Evolutionary conservation across 148 eudicot species (phyloP).

Genomic region (Rhododendron williamsianum): DNA sequence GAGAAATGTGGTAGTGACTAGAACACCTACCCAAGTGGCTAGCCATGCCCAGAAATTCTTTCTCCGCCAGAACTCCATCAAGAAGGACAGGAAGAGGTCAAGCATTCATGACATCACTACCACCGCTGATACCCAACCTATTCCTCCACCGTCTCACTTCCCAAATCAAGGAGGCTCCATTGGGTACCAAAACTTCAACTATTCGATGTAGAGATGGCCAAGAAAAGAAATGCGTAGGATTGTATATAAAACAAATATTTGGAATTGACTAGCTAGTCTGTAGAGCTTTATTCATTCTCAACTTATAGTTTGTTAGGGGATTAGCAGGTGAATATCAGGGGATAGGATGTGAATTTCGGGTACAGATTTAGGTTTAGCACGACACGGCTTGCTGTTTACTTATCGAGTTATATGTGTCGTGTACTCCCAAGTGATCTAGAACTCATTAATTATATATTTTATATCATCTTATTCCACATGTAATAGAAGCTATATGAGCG

Average conservation of each 20-base stretch:
- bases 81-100: constrained; percentile 63
- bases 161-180: constrained; percentile 28
- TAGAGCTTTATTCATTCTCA: constrained; percentile 11
- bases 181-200: constrained; percentile 27
- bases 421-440: background rate
- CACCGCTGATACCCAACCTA: constrained; percentile 24
- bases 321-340: constrained; percentile 7
- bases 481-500: background rate
- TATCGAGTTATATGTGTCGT: background rate
- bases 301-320: constrained; percentile 8
- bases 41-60: constrained; percentile 69
- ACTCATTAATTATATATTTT: background rate
- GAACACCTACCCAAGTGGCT: constrained; percentile 70
- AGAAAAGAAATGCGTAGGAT: background rate
- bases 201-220: constrained; percentile 15
- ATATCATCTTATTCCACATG: background rate
- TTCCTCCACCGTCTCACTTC: constrained; percentile 30
- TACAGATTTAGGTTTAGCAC: constrained; percentile 1
- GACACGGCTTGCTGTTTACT: background rate
- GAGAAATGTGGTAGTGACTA: constrained; percentile 55
- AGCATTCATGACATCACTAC: constrained; percentile 75
- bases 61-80: constrained; percentile 52
- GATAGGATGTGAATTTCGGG: background rate
- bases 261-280: constrained; percentile 1
- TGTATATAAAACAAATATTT: background rate